A percentile compares a stretch with the other conserved stretches of the same genome.
Conservation (phyloP, 1,284 basidiomycete genomes). For the Grifola frondosa region DNA sequence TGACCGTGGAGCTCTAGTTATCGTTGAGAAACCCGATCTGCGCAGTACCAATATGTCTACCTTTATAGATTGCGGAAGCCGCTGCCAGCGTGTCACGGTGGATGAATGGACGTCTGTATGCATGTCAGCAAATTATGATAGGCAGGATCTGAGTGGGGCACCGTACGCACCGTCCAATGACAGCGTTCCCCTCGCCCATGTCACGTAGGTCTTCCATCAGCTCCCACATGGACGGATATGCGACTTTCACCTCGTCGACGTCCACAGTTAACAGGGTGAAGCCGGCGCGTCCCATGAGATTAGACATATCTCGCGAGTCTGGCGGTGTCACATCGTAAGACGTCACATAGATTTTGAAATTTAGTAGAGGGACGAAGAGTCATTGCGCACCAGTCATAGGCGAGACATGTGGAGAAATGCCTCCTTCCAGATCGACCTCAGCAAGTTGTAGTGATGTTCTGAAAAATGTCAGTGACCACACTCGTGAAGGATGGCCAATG, state of each 20-base stretch:
- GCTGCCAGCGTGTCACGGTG: constrained; percentile 88
- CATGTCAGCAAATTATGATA: neutral
- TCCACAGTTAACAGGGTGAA: constrained; percentile 96
- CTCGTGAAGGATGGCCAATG: constrained; percentile 3
- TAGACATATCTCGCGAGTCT: constrained; percentile 92
- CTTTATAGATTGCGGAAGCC: constrained; percentile 91
- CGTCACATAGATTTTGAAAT: neutral
- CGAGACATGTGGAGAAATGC: constrained; percentile 91
- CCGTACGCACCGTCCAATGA: constrained; percentile 67
- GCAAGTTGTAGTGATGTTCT: constrained; percentile 90
- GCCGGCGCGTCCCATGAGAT: constrained; percentile 88
- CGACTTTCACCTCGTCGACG: constrained; percentile 88
- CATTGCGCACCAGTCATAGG: constrained; percentile 87
- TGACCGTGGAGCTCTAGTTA: constrained; percentile 84
- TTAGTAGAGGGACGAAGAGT: neutral
- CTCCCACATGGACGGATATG: constrained; percentile 96
- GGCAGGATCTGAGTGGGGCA: neutral
- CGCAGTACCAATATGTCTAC: too few species aligned
- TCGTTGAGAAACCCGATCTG: too few species aligned
- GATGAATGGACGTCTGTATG: constrained; percentile 61
- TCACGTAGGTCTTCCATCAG: constrained; percentile 89
- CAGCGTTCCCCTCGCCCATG: constrained; percentile 97
- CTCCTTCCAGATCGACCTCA: constrained; percentile 92
- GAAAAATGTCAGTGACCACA: neutral
- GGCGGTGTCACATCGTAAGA: too few species aligned